Evolutionary conservation across 768 basidiomycete genomes (phyloP), one percentile per base, ranked within the genome.

Genomic region (Leccinum aurantiacum): DNA sequence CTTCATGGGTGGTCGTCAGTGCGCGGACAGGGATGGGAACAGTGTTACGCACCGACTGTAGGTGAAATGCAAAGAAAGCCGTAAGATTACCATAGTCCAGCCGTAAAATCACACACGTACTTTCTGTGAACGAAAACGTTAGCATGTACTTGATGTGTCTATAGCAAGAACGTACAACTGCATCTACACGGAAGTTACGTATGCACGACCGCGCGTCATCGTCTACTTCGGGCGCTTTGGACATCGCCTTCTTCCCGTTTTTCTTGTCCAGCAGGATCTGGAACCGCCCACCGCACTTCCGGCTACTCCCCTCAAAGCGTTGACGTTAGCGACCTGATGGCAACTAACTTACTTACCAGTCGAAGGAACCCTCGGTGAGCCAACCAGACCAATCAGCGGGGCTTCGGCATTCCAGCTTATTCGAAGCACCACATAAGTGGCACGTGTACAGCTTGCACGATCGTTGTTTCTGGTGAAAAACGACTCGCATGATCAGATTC

Each of bases 131-230:
- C 25, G 11, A 4, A 0, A 29, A 22, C 2, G 52, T 67, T 51
- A 67, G 57, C 48, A 51, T 17, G 4, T 14, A 25, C 19, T 19
- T 6, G 19, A 38, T 3, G 14, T 24, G n/a, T 11, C 13, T 15
- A 3, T 15, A 3, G 11, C 37, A 55, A 35, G 9, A 50, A 61
- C 69, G 54, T n/a, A 70, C 69, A 17, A 59, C 55, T 1, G 57
- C 61, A 62, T 65, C 58, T 6, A 69, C 65, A 47, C 63, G 67
- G 53, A 73, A 73, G 48, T 69, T 68, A 11, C 64, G 58, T 61
- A 65, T 68, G 41, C 71, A 71, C 1, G 63, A 58, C 13, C 67
- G 67, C 49, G 48, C 47, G 46, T 69, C 66, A 2, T 62, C 52
- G 25, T 70, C 67, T 14, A 62, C 44, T 11, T 58, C 57, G 14